These are phyloP conservation scores for Carnegiea gigantea DNA, from an alignment of 179 eudicot species.

Conservation along the genomic window DNA sequence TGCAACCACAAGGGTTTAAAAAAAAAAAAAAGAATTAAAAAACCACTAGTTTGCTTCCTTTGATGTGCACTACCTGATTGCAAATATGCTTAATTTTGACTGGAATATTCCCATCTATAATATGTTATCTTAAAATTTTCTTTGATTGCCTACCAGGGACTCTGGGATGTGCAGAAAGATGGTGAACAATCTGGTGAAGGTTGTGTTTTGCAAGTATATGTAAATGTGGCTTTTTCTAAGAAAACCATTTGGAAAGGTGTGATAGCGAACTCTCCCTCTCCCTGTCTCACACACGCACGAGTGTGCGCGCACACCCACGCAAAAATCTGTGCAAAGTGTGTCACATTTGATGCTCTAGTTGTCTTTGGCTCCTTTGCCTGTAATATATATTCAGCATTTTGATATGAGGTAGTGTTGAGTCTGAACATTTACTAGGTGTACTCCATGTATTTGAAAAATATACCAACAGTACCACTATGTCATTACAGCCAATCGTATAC, in stretches of 20 bases:
- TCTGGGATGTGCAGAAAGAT: slow-evolving; percentile 77
- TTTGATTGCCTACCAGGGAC: slow-evolving; percentile 46
- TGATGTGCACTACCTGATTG: not conserved
- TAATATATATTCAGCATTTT: too few species aligned
- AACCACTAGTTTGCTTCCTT: not conserved
- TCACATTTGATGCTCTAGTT: not conserved
- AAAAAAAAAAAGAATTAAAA: too few species aligned
- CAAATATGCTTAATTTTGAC: not conserved
- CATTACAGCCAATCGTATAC: not conserved
- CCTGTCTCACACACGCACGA: not conserved
- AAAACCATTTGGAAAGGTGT: slow-evolving; percentile 86
- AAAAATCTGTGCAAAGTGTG: not conserved
- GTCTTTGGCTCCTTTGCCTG: not conserved
- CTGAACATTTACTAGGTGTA: not conserved
- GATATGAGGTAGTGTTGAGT: not conserved
- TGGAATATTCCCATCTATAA: not conserved
- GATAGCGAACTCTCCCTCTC: slow-evolving; percentile 8
- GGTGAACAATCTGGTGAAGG: slow-evolving; percentile 39
- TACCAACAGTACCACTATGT: not conserved
- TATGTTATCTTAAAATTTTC: slow-evolving; percentile 9
- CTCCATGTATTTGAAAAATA: not conserved
- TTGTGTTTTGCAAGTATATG: slow-evolving; percentile 64
- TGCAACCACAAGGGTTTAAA: too few species aligned
- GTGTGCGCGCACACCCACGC: too few species aligned
- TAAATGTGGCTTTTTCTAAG: slow-evolving; percentile 77